phyloP scores from a whole-genome alignment of 306 rosid species.

The Glycine soja region DNA sequence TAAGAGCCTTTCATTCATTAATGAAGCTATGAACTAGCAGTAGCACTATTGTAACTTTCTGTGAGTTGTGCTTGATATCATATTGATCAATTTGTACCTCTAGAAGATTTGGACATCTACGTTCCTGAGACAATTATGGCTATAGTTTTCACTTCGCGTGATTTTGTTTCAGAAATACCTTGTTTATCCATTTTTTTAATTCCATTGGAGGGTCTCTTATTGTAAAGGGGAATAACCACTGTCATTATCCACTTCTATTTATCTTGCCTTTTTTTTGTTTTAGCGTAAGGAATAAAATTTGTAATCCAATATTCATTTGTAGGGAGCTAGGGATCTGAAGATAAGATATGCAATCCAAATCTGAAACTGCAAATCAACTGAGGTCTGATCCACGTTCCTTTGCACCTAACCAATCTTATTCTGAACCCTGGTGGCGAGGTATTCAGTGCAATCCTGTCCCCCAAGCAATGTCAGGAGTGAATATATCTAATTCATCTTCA shows the following conservation, averaged over 20 bases:
- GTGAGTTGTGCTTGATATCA: neutral
- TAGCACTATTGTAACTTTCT: neutral
- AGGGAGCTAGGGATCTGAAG: conserved; percentile 58
- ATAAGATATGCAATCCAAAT: conserved; percentile 73
- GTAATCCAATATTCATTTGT: conserved; percentile 11
- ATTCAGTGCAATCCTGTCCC: conserved; percentile 60
- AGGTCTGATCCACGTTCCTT: conserved; percentile 57
- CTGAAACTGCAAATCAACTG: conserved; percentile 57
- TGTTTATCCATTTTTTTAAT: conserved; percentile 25
- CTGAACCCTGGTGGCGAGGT: conserved; percentile 85
- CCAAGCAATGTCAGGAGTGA: conserved; percentile 54
- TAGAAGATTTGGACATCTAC: conserved; percentile 8
- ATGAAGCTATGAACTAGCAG: neutral
- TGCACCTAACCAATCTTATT: conserved; percentile 55
- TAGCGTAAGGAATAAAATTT: conserved; percentile 9
- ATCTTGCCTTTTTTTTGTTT: neutral
- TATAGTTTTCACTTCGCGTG: conserved; percentile 11
- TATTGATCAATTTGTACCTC: neutral
- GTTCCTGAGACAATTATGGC: neutral
- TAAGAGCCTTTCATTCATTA: conserved; percentile 9
- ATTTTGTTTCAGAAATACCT: conserved; percentile 25
- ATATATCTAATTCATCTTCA: conserved; percentile 68
- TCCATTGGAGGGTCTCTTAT: neutral
- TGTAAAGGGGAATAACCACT: neutral
- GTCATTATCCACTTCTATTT: conserved; percentile 18